phyloP scores from a whole-genome alignment of 2,329 filamentous ascomycete species.

The Talaromyces sp. region DNA sequence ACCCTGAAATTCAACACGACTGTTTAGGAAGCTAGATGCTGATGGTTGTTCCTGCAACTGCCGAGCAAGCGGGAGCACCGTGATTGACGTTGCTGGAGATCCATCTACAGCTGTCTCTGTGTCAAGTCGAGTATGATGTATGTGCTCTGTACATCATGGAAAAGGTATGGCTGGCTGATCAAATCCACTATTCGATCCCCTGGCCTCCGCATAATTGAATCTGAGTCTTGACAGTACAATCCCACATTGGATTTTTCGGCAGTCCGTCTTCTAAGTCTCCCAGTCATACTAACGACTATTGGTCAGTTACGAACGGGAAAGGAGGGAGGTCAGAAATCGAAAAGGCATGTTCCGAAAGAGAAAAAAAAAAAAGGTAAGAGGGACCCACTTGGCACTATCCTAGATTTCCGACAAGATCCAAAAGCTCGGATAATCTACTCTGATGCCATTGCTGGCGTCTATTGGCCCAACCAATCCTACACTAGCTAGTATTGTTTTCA shows the following conservation, averaged over 20 bases:
- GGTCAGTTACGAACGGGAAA: not conserved
- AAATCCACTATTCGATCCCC: not conserved
- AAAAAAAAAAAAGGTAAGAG: not conserved
- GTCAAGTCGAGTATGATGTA: not conserved
- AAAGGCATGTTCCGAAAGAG: constrained; percentile 11
- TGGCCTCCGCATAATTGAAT: not conserved
- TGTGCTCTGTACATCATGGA: not conserved
- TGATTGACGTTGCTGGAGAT: constrained; percentile 1
- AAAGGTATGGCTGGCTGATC: not conserved
- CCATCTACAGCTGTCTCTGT: not conserved
- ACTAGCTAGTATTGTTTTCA: not conserved
- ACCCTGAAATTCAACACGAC: not conserved
- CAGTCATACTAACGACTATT: not conserved
- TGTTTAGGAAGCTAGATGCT: not conserved
- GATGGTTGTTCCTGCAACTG: not conserved
- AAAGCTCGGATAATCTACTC: constrained; percentile 5
- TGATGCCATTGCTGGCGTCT: not conserved
- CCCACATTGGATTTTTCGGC: not conserved
- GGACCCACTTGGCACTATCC: not conserved
- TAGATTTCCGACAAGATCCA: constrained; percentile 11
- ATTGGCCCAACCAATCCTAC: not conserved
- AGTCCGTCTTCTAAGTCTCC: not conserved
- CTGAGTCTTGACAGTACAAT: not conserved
- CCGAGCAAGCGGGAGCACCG: not conserved
- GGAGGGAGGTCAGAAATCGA: not conserved